A percentile compares a stretch with the other conserved stretches of the same genome.
These are phyloP conservation scores for Chytriomyces confervae DNA, from an alignment of 192 early-diverging fungal species.

Conservation along the genomic window DNA sequence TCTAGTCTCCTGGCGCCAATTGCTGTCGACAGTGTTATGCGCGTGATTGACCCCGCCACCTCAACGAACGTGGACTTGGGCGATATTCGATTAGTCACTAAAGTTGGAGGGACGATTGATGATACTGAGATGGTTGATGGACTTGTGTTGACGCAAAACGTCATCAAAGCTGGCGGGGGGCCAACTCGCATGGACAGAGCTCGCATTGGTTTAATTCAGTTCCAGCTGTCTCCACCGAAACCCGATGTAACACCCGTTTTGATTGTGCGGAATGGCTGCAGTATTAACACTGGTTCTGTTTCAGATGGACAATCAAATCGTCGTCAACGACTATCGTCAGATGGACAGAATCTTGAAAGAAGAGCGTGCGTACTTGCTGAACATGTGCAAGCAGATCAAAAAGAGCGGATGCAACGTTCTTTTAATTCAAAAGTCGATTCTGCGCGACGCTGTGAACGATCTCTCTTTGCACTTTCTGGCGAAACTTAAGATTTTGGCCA, in stretches of 20 bases:
- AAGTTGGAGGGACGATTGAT: slow-evolving; percentile 98
- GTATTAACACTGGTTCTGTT: not conserved
- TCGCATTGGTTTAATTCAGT: slow-evolving; percentile 97
- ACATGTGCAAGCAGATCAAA: slow-evolving; percentile 99
- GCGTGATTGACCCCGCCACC: slow-evolving; percentile 84
- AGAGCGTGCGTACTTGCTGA: slow-evolving; percentile 95
- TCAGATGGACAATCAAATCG: slow-evolving; percentile 99
- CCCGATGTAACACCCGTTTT: slow-evolving; percentile 73
- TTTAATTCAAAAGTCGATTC: slow-evolving; percentile 98
- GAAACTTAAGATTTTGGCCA: slow-evolving; percentile 97
- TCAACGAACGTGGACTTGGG: slow-evolving; percentile 91
- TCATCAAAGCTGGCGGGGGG: slow-evolving; percentile 88
- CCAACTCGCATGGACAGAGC: slow-evolving; percentile 96
- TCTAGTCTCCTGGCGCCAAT: slow-evolving; percentile 93
- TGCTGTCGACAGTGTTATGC: slow-evolving; percentile 94
- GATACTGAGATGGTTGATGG: slow-evolving; percentile 96
- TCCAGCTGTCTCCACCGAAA: slow-evolving; percentile 98
- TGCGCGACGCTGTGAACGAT: slow-evolving; percentile 98
- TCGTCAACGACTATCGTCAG: slow-evolving; percentile 99
- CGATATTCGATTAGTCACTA: slow-evolving; percentile 95
- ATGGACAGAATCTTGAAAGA: slow-evolving; percentile 99
- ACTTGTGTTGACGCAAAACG: slow-evolving; percentile 91
- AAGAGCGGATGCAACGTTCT: slow-evolving; percentile 97
- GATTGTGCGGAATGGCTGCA: too few relatives aligned
- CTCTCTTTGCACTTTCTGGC: slow-evolving; percentile 97